These are phyloP conservation scores for Gentiana macrophylla DNA, from an alignment of 257 asterid species.

Conservation along the genomic window DNA sequence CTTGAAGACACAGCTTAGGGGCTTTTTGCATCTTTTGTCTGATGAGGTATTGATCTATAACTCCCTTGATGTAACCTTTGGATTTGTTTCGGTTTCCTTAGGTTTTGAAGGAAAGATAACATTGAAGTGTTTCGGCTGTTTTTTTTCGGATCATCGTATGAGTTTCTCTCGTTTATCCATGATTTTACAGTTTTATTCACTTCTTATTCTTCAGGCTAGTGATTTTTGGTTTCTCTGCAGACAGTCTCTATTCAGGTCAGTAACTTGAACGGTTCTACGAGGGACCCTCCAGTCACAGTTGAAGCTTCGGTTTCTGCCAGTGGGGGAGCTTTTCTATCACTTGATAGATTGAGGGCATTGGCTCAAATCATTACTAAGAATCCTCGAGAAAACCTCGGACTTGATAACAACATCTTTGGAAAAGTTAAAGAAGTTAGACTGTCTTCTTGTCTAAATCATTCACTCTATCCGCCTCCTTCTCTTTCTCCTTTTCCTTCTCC, in stretches of 20 bases:
- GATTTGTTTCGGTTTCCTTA: background rate
- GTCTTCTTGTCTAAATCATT: constrained; percentile 47
- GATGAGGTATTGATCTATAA: constrained; percentile 42
- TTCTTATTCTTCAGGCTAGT: background rate
- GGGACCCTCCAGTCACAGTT: constrained; percentile 62
- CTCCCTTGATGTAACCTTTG: background rate
- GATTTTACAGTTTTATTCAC: background rate
- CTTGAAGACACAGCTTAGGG: constrained; percentile 56
- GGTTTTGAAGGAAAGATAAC: background rate
- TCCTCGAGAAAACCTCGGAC: constrained; percentile 64
- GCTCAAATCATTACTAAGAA: constrained; percentile 47
- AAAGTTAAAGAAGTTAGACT: constrained; percentile 64
- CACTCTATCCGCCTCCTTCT: constrained; percentile 32
- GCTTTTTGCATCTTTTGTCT: constrained; percentile 45
- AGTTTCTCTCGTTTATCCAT: background rate
- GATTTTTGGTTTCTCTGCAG: constrained; percentile 25
- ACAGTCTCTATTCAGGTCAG: constrained; percentile 45
- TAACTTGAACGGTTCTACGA: constrained; percentile 66
- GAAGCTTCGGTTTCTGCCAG: constrained; percentile 58
- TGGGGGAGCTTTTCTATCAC: constrained; percentile 23
- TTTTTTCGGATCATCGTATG: background rate
- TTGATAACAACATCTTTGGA: constrained; percentile 63
- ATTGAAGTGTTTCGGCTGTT: too few relatives aligned
- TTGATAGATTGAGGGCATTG: constrained; percentile 61
- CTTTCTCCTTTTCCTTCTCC: constrained; percentile 43